Evolutionary conservation across 2,329 filamentous ascomycete species (phyloP).

Genomic region (Calonectria henricotiae): DNA sequence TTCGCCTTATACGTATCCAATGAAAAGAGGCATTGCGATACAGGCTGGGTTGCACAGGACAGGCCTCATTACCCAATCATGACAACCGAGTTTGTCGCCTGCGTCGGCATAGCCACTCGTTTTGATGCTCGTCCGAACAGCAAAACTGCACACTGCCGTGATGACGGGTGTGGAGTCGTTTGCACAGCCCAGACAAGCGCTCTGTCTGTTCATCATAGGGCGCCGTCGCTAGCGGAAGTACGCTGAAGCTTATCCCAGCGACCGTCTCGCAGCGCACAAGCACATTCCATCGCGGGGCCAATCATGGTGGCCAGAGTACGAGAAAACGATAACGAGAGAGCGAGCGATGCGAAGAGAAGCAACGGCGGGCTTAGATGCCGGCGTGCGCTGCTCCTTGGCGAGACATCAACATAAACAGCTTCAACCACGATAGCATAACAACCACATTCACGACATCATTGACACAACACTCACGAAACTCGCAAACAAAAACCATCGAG

Average conservation of each 20-base stretch:
- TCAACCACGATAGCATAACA: not conserved
- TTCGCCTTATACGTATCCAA: not conserved
- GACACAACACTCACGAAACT: not conserved
- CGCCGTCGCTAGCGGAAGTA: not conserved
- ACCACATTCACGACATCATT: not conserved
- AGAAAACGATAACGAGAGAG: not conserved
- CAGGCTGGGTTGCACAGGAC: no score
- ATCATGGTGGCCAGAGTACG: not conserved
- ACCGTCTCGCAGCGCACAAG: not conserved
- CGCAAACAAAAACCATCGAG: not conserved
- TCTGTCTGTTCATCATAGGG: constrained; percentile 15
- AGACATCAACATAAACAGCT: not conserved
- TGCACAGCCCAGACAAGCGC: constrained; percentile 9
- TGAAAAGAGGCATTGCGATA: not conserved
- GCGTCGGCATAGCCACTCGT: not conserved
- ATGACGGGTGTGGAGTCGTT: not conserved
- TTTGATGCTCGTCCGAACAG: not conserved
- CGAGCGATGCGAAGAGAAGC: not conserved
- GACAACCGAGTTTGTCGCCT: not conserved
- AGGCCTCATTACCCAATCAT: not conserved
- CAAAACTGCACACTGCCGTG: not conserved
- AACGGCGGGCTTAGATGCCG: not conserved
- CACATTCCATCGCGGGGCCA: not conserved
- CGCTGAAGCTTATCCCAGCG: not conserved
- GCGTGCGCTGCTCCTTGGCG: not conserved